Evolutionary conservation across 2,329 filamentous ascomycete genomes (phyloP).

Genomic region (Furcasterigmium sp.): DNA sequence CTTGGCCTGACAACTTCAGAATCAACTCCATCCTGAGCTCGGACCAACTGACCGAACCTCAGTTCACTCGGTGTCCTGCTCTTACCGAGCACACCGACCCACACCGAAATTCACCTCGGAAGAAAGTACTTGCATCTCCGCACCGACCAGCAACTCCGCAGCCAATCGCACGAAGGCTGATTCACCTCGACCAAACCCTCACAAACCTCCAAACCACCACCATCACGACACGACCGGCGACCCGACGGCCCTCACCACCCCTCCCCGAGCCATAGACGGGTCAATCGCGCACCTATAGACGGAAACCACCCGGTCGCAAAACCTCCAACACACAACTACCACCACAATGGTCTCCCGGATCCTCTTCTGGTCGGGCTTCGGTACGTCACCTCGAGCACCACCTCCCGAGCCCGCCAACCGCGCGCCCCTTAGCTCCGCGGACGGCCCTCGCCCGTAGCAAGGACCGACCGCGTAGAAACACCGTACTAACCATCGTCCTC

Average conservation of each 20-base stretch:
- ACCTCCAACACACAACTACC: background rate
- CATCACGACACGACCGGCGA: background rate
- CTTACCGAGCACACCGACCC: too few species aligned
- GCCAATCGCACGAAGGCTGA: constrained; percentile 1
- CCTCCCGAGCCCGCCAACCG: background rate
- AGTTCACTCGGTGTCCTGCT: too few species aligned
- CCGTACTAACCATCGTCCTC: constrained; percentile 7
- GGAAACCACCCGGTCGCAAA: background rate
- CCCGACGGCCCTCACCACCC: background rate
- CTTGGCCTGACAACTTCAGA: too few species aligned
- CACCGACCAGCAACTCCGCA: background rate
- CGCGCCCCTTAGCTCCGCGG: too few species aligned
- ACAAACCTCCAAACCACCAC: background rate
- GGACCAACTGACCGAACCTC: too few species aligned
- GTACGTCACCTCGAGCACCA: constrained; percentile 47
- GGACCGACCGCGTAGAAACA: background rate
- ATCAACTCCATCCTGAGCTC: too few species aligned
- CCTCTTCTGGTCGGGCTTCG: constrained; percentile 87
- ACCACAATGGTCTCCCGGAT: constrained; percentile 57
- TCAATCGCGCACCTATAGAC: background rate
- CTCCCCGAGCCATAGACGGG: background rate
- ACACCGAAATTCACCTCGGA: too few species aligned
- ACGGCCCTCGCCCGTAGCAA: too few species aligned
- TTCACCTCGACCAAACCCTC: background rate
- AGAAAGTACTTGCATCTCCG: too few species aligned